Percentiles rank a stretch among this genome's conserved stretches.
Conservation (phyloP, 768 basidiomycete genomes). For the Boletus vermiculosoides region DNA sequence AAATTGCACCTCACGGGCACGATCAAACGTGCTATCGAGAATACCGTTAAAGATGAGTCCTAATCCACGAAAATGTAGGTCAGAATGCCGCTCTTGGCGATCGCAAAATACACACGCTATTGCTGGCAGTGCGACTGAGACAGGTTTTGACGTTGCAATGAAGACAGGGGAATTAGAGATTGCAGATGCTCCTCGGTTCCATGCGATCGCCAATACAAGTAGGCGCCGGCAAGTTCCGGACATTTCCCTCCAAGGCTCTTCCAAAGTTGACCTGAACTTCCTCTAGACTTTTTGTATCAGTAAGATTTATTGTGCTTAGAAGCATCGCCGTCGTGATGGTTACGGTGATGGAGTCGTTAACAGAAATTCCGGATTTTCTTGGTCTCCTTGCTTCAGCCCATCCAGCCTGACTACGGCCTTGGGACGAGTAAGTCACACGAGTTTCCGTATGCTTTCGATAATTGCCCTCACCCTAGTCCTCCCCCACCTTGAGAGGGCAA, state of each 20-base stretch:
- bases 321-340: constrained; percentile 29
- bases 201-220: constrained; percentile 11
- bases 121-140: constrained; percentile 8
- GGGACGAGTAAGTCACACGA: background rate
- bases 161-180: constrained; percentile 18
- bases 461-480: background rate
- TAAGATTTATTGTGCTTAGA: constrained; percentile 26
- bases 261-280: constrained; percentile 20
- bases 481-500: background rate
- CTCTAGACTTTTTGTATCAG: constrained; percentile 24
- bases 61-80: constrained; percentile 8
- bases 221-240: constrained; percentile 27
- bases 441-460: background rate
- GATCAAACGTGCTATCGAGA: constrained; percentile 13
- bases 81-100: constrained; percentile 15
- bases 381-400: background rate
- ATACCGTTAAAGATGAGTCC: constrained; percentile 9
- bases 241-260: constrained; percentile 9
- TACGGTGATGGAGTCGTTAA: constrained; percentile 20
- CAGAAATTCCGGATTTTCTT: constrained; percentile 7
- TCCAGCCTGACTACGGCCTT: background rate
- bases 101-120: background rate
- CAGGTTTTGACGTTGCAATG: constrained; percentile 23
- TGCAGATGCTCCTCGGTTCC: constrained; percentile 15
- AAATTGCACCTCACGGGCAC: constrained; percentile 11